Evolutionary conservation across 306 rosid genomes (phyloP), one percentile per base, ranked within the genome.

Genomic region (Sphenostylis stenocarpa): DNA sequence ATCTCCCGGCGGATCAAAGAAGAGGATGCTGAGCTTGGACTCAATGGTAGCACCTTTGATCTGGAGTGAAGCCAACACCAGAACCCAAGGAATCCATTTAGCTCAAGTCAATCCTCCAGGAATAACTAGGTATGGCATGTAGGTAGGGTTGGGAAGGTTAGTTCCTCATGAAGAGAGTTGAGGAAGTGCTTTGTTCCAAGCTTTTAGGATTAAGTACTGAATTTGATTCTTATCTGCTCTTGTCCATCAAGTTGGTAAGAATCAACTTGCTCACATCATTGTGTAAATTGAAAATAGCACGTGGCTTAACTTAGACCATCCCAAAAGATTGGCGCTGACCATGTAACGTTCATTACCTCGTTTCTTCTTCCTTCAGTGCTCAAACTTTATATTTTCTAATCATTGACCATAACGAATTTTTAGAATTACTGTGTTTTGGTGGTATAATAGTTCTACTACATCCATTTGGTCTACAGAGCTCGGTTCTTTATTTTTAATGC

Each of bases 21-120:
- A 83, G 80, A 86, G 85, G 73, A 70, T 90, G 82, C 62, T 77
- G 81, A 82, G 77, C 82, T 67, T 89, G 82, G 96, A 89, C 67
- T 81, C 94, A 1, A 65, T 79, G 75, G 86, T 84, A 29, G 79
- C 86, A 29, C 87, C 94, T 56, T 81, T 88, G 76, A 77, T 91
- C 20, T 89, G 96, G 98, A 80, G 80, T 53, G 95, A 89, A 77
- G 86, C 93, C 75, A 91, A 85, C 86, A 81, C 83, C 80, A 86
- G 93, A 86, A 71, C 78, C 77, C 90, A 84, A 79, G 97, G 87
- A 71, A 85, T 88, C 24, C 90, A 85, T 75, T 72, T 88, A 69
- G 70, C 87, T 44, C 94, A 86, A 72, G 85, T 81, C 19, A 88
- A 86, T 68, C 88, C 88, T 67, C 90, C 76, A 49, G 85, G 88